Evolutionary conservation across 176 grass and related monocot genomes (phyloP), one percentile per base, ranked within the genome.

Genomic region (Secale cereale): DNA sequence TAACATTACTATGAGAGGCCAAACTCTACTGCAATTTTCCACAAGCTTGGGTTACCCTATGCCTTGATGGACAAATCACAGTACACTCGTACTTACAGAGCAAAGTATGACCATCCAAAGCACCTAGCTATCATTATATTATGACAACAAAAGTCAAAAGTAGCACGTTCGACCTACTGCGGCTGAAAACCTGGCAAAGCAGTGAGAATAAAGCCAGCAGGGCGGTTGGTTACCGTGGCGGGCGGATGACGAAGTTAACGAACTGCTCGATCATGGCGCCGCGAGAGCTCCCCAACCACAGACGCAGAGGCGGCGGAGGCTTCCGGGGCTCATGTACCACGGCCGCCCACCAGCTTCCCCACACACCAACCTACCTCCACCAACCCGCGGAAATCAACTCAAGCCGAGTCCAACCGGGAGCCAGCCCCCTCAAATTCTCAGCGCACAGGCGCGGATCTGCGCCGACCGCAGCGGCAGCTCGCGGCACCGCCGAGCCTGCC

Each of bases 231-330:
- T 91, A 99, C 97, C 97, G 94, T 32, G 97, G 97, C 79, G 97
- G 97, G 25, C 97, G 94, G 82, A 99, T 99, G 65, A 99, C 92
- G 74, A 99, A 99, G 78, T 94, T 99, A 81, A 99, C 91, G 82
- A 99, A 99, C 77, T 99, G 97, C 76, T 99, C 94, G 80, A 97
- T 99, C 97, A 99, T 99, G 26, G 88, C 45, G 64, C 63, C 75
- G 63, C 46, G 63, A 35, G 36, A 78, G 74, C 89, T 84, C 65
- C 37, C 70, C 46, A 16, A 69, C 60, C 48, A 84, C 59, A 19
- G 85, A 75, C 60, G 67, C n/a, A 17, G 75, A 23, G 8, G 65
- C 14, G 16, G 31, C 22, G n/a, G 67, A 10, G 12, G 29, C 32
- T 60, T 12, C 37, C 40, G 52, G 31, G 19, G 39, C 81, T 87